phyloP scores from a whole-genome alignment of 2,329 filamentous ascomycete species.

The Myrmaecium sp. region DNA sequence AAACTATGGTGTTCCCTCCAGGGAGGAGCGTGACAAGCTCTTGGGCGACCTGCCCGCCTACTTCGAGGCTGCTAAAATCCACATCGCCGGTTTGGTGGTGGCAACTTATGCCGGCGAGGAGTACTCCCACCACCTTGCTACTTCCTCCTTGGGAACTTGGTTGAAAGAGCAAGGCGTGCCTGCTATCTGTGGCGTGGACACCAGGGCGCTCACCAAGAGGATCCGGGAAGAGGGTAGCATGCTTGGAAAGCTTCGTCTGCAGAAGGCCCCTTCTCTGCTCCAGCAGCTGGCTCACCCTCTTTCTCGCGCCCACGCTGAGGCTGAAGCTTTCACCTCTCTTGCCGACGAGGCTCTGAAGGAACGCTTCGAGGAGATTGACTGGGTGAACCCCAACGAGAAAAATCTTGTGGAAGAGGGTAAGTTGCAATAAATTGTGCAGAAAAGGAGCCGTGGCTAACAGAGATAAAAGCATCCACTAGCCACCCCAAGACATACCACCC shows the following conservation, averaged over 20 bases:
- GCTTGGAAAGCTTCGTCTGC: conserved; percentile 74
- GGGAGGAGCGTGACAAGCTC: conserved; percentile 69
- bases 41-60: conserved; percentile 74
- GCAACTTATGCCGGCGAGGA: conserved; percentile 89
- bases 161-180: conserved; percentile 90
- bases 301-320: conserved; percentile 17
- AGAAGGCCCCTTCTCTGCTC: conserved; percentile 31
- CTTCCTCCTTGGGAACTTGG: conserved; percentile 83
- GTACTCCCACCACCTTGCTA: conserved; percentile 84
- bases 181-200: conserved; percentile 91
- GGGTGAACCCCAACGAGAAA: conserved; percentile 80
- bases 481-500: conserved; percentile 75
- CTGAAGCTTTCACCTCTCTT: conserved; percentile 14
- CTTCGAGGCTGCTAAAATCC: conserved; percentile 85
- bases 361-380: conserved; percentile 66
- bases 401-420: conserved; percentile 92
- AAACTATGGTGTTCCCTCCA: conserved; percentile 91
- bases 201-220: conserved; percentile 79
- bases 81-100: conserved; percentile 80
- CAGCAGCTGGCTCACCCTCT: conserved; percentile 18
- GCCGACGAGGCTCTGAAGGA: conserved; percentile 15
- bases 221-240: conserved; percentile 92
- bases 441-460: conserved; percentile 9
- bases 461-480: conserved; percentile 68
- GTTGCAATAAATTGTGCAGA: conserved; percentile 12